Conservation (phyloP, 176 grass and related monocot genomes). For the Triticum dicoccoides region DNA sequence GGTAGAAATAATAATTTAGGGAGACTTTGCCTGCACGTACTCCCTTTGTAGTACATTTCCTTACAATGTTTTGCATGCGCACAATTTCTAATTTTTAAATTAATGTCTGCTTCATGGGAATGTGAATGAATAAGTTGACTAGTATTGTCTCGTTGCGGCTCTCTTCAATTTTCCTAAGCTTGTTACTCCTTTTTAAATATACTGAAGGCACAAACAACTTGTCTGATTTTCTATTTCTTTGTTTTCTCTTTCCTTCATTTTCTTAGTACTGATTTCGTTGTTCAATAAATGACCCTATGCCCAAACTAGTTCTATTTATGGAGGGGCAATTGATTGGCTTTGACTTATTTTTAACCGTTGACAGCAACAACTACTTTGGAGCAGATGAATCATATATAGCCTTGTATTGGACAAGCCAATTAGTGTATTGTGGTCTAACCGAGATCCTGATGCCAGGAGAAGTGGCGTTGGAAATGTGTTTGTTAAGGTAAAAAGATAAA, state of each 20-base stretch:
- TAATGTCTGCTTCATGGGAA: neutral
- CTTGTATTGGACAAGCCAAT: constrained; percentile 58
- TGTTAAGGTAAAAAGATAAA: constrained; percentile 62
- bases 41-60: too few species aligned
- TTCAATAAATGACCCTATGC: neutral
- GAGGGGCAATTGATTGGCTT: neutral
- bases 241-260: neutral
- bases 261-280: neutral
- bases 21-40: too few species aligned
- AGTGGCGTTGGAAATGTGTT: constrained; percentile 81
- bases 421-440: constrained; percentile 80
- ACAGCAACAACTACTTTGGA: constrained; percentile 50
- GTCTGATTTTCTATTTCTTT: neutral
- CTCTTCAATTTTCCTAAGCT: neutral
- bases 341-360: constrained; percentile 21
- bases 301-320: neutral
- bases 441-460: constrained; percentile 65
- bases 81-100: neutral
- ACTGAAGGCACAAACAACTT: neutral
- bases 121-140: neutral
- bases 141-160: neutral
- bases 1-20: too few species aligned
- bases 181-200: neutral
- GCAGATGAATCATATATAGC: constrained; percentile 54
- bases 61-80: too few species aligned